Evolutionary conservation across 805 yeast species (phyloP), one percentile per base, ranked within the genome.

Genomic region (Ascoidea rubescens): DNA sequence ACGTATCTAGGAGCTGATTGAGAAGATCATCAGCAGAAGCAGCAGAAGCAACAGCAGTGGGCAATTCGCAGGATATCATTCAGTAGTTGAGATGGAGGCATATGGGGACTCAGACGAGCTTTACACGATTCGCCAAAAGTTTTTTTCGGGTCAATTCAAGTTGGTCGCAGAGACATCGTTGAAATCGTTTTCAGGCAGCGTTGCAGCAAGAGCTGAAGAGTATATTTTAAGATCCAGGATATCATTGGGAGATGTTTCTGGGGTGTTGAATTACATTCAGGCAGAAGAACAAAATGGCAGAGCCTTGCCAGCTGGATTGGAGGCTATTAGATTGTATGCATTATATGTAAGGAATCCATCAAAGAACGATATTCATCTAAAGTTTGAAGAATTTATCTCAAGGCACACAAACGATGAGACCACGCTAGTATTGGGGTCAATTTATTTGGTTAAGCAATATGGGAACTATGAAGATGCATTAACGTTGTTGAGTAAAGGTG

Each of bases 131-230:
- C 73, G 78, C 57, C 82, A 78, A 59, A 77, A 76, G 54, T 82
- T 79, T 66, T 81, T 75, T 64, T 76, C 84, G 10, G 79, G 81
- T 50, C 80, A 79, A 59, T 77, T 72, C 61, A 60, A 67, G 10
- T 69, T 72, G 58, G 78, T 76, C 2, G 58, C 68, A 48, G 61
- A 67, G 5, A 70, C 72, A 51, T 47, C 62, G 44, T 53, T 69
- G 42, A 70, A 66, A 5, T 74, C 68, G 50, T 72, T 70, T 56
- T 64, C 71, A 21, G 63, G 73, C 59, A 56, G 63, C 5, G 55
- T 62, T 31, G 46, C 46, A 51, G 51, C 51, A 30, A 45, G 43
- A 5, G 60, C 65, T 5, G 49, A 58, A 14, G 65, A 60, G 53
- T 71, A 71, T 56, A 67, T 64, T 48, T 59, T 65, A 21, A 66